Conservation (phyloP, 208 protist species). For the Acanthamoeba royreba region DNA sequence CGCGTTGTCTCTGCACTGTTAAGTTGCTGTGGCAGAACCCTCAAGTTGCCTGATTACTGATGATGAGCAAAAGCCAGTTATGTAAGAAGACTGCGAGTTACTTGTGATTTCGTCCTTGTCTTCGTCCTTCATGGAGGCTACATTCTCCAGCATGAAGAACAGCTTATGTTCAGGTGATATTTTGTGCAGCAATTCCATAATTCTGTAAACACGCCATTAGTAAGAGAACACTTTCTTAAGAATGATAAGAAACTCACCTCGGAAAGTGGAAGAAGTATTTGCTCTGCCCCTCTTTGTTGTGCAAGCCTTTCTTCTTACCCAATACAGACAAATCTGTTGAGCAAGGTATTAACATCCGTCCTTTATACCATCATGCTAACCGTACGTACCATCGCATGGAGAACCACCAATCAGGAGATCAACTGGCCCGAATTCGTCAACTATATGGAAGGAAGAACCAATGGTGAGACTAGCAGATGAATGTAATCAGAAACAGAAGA, state of each 20-base stretch:
- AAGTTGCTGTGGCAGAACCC: not conserved
- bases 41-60: not conserved
- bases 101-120: not conserved
- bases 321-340: slow-evolving; percentile 2
- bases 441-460: not conserved
- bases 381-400: not conserved
- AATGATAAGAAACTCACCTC: not conserved
- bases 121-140: not conserved
- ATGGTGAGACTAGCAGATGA: too few species aligned
- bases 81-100: not conserved
- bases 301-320: not conserved
- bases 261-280: not conserved
- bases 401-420: slow-evolving; percentile 30
- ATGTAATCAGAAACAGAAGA: too few species aligned
- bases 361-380: not conserved
- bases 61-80: not conserved
- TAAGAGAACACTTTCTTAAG: not conserved
- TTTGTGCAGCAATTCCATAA: not conserved
- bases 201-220: not conserved
- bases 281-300: not conserved
- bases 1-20: not conserved
- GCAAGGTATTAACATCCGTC: not conserved
- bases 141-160: slow-evolving; percentile 31
- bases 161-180: not conserved
- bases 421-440: not conserved